A percentile compares a stretch with the other conserved stretches of the same genome.
Evolutionary conservation across 306 rosid genomes (phyloP).

Genomic region (Acacia crassicarpa): DNA sequence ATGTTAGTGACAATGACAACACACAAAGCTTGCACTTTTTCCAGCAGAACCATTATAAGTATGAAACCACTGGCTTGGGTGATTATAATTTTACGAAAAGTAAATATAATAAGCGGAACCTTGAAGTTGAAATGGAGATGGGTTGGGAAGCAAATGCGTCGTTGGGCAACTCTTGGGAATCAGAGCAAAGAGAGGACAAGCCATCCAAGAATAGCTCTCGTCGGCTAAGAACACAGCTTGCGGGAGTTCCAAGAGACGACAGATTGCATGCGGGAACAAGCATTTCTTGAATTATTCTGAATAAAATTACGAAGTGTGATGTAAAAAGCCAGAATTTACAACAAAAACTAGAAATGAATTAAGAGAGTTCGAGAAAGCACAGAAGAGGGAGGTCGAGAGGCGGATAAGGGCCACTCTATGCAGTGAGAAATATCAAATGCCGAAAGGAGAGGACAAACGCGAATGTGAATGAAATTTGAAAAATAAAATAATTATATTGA

Average conservation of each 20-base stretch:
- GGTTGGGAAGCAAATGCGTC: constrained; percentile 39
- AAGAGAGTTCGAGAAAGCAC: not conserved
- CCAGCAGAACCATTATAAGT: not conserved
- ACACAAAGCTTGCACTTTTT: constrained; percentile 27
- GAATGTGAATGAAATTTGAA: not conserved
- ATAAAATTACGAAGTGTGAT: not conserved
- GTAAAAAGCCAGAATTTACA: not conserved
- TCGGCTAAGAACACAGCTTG: constrained; percentile 41
- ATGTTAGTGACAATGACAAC: not conserved
- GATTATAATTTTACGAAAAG: not conserved
- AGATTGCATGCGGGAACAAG: constrained; percentile 59
- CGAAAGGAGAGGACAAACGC: not conserved
- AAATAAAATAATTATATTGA: not conserved
- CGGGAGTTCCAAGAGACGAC: constrained; percentile 40
- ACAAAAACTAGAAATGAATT: not conserved
- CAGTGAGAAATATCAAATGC: not conserved
- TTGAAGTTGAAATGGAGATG: constrained; percentile 53
- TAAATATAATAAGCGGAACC: constrained; percentile 40
- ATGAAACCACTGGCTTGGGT: constrained; percentile 4
- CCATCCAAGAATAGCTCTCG: constrained; percentile 74
- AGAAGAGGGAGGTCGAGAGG: not conserved
- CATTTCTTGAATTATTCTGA: constrained; percentile 37
- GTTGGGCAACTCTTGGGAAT: constrained; percentile 44
- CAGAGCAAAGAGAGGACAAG: constrained; percentile 62
- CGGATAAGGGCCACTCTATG: not conserved